Percentiles rank a stretch among this genome's conserved stretches.
These are phyloP conservation scores for Penicillium oxalicum DNA, from an alignment of 2,329 filamentous ascomycete species.

Conservation along the genomic window DNA sequence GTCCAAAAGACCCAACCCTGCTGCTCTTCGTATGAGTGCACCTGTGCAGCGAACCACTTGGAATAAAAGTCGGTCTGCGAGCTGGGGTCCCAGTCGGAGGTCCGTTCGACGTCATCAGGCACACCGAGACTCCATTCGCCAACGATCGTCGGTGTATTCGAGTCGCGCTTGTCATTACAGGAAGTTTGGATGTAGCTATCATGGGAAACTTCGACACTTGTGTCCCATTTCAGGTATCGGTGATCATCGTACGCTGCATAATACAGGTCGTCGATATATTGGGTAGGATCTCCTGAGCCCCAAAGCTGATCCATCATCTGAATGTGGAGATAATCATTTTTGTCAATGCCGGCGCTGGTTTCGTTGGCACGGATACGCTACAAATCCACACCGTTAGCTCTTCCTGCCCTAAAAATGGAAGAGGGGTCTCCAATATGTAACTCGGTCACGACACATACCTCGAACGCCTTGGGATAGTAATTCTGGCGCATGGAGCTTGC, in stretches of 20 bases:
- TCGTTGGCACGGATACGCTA: constrained; percentile 48
- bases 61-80: constrained; percentile 49
- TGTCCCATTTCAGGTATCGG: constrained; percentile 53
- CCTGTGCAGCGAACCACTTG: constrained; percentile 54
- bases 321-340: constrained; percentile 48
- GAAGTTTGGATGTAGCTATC: constrained; percentile 37
- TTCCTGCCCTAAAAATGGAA: no score
- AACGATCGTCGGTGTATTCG: background rate
- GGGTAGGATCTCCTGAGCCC: constrained; percentile 51
- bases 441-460: constrained; percentile 17
- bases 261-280: constrained; percentile 40
- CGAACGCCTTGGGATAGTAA: constrained; percentile 47
- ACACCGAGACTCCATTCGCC: background rate
- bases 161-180: background rate
- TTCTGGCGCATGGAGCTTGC: constrained; percentile 34
- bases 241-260: constrained; percentile 54
- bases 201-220: constrained; percentile 40
- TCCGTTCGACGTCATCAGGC: constrained; percentile 38
- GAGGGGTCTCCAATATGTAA: no score
- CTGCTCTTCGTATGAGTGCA: constrained; percentile 49
- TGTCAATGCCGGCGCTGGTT: constrained; percentile 36
- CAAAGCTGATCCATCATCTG: constrained; percentile 50
- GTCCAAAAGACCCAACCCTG: constrained; percentile 56
- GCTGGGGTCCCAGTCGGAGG: constrained; percentile 39
- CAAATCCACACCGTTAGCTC: background rate